Evolutionary conservation across 1,284 basidiomycete species (phyloP).

Genomic region (Sporisorium iseilematis-ciliati): DNA sequence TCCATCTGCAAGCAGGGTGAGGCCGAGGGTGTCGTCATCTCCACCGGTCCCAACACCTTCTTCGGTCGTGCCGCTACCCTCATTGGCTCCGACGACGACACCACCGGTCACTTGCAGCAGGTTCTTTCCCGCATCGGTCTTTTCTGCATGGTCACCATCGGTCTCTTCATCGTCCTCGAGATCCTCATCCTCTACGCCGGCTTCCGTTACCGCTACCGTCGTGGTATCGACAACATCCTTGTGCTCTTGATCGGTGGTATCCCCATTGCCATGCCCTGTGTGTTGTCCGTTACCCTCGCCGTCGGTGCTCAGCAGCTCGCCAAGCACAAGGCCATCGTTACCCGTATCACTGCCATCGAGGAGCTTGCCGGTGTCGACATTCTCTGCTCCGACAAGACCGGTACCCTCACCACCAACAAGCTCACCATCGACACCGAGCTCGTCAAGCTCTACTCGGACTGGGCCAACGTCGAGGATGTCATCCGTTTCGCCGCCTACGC

Average conservation of each 20-base stretch:
- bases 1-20: slow-evolving; percentile 80
- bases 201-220: slow-evolving; percentile 77
- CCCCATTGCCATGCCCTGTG: slow-evolving; percentile 95
- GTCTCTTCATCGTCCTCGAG: slow-evolving; percentile 92
- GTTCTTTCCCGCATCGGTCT: slow-evolving; percentile 91
- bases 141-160: slow-evolving; percentile 86
- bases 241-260: slow-evolving; percentile 99
- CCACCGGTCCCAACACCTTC: slow-evolving; percentile 88
- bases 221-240: slow-evolving; percentile 89
- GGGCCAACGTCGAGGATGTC: slow-evolving; percentile 84
- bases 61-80: slow-evolving; percentile 94
- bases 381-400: slow-evolving; percentile 97
- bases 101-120: slow-evolving; percentile 77
- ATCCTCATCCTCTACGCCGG: slow-evolving; percentile 94
- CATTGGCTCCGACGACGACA: slow-evolving; percentile 93
- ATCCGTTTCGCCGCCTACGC: slow-evolving; percentile 93
- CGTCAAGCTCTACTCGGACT: slow-evolving; percentile 90
- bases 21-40: slow-evolving; percentile 88
- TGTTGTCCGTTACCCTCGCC: slow-evolving; percentile 95
- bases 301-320: slow-evolving; percentile 96
- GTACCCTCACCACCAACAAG: slow-evolving; percentile 94
- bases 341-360: slow-evolving; percentile 94
- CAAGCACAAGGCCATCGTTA: slow-evolving; percentile 93
- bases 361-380: slow-evolving; percentile 92
- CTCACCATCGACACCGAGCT: slow-evolving; percentile 95